Conservation (phyloP, 169 alveolate species). For the Amoebophrya sp. region DNA sequence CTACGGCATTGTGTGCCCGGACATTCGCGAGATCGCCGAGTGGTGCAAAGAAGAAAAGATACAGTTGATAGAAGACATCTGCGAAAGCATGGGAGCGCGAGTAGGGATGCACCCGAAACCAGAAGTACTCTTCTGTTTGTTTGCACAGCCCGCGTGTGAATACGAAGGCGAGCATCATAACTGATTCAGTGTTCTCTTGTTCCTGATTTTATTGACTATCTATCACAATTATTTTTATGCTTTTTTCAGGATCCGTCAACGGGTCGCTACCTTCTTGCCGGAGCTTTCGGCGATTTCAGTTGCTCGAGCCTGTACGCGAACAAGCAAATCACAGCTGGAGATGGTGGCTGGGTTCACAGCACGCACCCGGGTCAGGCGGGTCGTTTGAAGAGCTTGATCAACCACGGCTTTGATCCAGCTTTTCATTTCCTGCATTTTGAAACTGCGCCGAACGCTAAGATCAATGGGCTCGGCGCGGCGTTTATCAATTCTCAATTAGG, state of each 20-base stretch:
- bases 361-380: constrained; percentile 30
- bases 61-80: constrained; percentile 34
- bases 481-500: constrained; percentile 40
- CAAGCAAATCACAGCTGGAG: constrained; percentile 50
- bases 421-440: constrained; percentile 48
- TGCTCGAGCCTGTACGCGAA: constrained; percentile 43
- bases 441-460: constrained; percentile 49
- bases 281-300: background rate
- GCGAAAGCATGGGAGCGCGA: constrained; percentile 48
- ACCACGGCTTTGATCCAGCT: constrained; percentile 50
- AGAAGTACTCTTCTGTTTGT: background rate
- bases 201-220: no score
- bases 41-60: background rate
- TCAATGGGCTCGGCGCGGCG: constrained; percentile 51
- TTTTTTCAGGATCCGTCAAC: background rate
- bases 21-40: background rate
- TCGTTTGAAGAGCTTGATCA: constrained; percentile 45
- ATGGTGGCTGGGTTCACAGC: constrained; percentile 46
- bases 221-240: background rate
- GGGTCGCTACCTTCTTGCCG: background rate
- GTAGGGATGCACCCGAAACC: constrained; percentile 29
- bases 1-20: constrained; percentile 34
- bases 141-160: no score
- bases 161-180: no score
- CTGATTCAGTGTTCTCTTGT: no score